phyloP scores from a whole-genome alignment of 2,329 filamentous ascomycete species.

The Ophiocordyceps camponoti-floridani region DNA sequence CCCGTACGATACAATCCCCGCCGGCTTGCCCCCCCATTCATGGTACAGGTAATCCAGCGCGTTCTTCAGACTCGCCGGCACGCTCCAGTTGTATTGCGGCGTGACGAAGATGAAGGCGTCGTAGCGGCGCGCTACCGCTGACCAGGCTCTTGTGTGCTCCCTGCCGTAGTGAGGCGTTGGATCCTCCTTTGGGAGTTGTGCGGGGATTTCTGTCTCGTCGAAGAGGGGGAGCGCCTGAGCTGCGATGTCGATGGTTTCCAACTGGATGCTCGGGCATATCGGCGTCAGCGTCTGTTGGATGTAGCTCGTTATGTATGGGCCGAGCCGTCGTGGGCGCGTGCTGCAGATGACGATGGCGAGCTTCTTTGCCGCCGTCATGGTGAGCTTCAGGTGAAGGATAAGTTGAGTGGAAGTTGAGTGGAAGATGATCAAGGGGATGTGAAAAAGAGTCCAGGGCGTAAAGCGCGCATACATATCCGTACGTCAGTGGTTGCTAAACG shows the following conservation, averaged over 20 bases:
- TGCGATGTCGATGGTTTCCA: slow-evolving; percentile 17
- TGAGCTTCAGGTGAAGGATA: no score
- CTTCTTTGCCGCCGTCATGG: slow-evolving; percentile 1
- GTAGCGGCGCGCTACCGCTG: slow-evolving; percentile 20
- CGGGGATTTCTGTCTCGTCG: slow-evolving; percentile 22
- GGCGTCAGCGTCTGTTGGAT: slow-evolving; percentile 11
- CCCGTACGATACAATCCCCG: slow-evolving; percentile 35
- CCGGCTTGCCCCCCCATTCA: slow-evolving; percentile 38
- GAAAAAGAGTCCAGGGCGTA: no score
- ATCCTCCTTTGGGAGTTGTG: slow-evolving; percentile 14
- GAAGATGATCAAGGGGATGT: no score
- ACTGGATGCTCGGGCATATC: not conserved
- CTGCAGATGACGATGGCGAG: slow-evolving; percentile 20
- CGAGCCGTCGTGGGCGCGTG: slow-evolving; percentile 15
- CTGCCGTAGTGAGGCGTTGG: slow-evolving; percentile 13
- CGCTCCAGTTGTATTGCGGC: slow-evolving; percentile 38
- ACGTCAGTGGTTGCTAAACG: no score
- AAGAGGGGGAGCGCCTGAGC: slow-evolving; percentile 24
- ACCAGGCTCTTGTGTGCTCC: slow-evolving; percentile 26
- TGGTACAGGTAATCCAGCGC: slow-evolving; percentile 42
- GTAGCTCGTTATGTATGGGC: slow-evolving; percentile 15
- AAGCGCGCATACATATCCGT: no score
- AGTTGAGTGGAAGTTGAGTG: no score
- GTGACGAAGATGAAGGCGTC: slow-evolving; percentile 30
- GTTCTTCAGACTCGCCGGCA: slow-evolving; percentile 38